Evolutionary conservation across 495 filamentous ascomycete species (phyloP), one percentile per base, ranked within the genome.

Genomic region (Hypoxylon trugodes): DNA sequence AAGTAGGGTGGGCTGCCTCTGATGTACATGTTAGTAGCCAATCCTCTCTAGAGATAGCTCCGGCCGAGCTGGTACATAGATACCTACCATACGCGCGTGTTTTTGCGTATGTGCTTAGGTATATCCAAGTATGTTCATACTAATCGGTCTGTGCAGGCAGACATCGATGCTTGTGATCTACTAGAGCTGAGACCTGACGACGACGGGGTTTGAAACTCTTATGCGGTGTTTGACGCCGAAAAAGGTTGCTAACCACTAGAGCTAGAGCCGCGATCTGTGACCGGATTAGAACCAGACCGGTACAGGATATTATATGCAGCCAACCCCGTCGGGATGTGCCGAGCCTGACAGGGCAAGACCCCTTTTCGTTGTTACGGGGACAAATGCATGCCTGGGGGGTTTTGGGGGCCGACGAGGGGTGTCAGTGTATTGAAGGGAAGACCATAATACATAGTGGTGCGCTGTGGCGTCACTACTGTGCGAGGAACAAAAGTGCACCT

Each of bases 161-260:
- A n/a, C n/a, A n/a, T n/a, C n/a, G n/a, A n/a, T n/a, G n/a, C n/a
- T n/a, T n/a, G 61, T 52, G 73, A 78, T 77, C 71, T 62, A 48
- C 76, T 68, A n/a, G n/a, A 69, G 65, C 69, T 77, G 72, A 77
- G 72, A 76, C 73, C 66, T 59, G 46, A 57, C 42, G 69, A 59
- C 59, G 32, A 28, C 28, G 67, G n/a, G 64, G 66, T 66, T 62
- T 71, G 74, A 75, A 74, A 76, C 71, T 62, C 42, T 43, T 67
- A 60, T 66, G 60, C 56, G 47, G 50, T 54, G 65, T 45, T 71
- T 60, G 57, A 64, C 65, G 50, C 64, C 51, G 49, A 63, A 51
- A n/a, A n/a, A 51, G 28, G 40, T 47, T 54, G 48, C 40, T 48
- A 45, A 58, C 49, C 46, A 49, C 36, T 61, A 57, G 41, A 62